Conservation (phyloP, 805 yeast genomes). For the Sugiyamaella marilandica region DNA sequence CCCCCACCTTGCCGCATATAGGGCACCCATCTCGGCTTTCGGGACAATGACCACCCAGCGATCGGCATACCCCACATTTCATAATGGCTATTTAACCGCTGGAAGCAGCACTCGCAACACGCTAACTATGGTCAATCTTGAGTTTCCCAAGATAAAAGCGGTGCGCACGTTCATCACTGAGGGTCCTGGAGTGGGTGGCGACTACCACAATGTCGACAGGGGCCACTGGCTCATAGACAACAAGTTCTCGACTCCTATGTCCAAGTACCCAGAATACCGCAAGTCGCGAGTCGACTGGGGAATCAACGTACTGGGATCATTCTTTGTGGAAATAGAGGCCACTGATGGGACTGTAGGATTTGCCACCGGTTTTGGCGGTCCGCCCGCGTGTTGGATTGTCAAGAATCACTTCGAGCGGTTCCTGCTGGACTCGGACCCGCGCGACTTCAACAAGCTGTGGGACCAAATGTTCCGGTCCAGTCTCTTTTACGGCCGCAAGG, state of each 20-base stretch:
- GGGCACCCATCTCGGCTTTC: neutral
- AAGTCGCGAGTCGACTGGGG: slow-evolving; percentile 47
- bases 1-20: neutral
- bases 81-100: neutral
- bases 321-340: slow-evolving; percentile 46
- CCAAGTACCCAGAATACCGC: slow-evolving; percentile 43
- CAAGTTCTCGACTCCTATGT: slow-evolving; percentile 47
- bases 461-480: slow-evolving; percentile 47
- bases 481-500: slow-evolving; percentile 50
- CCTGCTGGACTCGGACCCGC: slow-evolving; percentile 44
- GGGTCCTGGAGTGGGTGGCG: slow-evolving; percentile 48
- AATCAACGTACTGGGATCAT: slow-evolving; percentile 47
- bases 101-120: neutral
- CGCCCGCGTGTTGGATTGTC: slow-evolving; percentile 46
- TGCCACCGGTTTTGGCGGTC: slow-evolving; percentile 52
- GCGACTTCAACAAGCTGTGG: slow-evolving; percentile 43
- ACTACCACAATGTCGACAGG: slow-evolving; percentile 45
- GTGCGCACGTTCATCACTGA: slow-evolving; percentile 41
- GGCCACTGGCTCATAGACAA: slow-evolving; percentile 50
- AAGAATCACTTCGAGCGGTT: slow-evolving; percentile 45
- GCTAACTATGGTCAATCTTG: neutral
- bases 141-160: slow-evolving; percentile 42
- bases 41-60: neutral
- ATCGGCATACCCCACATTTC: neutral
- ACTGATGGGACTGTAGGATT: slow-evolving; percentile 47